Conservation (phyloP, 1,284 basidiomycete genomes). For the Entoloma clypeatum region DNA sequence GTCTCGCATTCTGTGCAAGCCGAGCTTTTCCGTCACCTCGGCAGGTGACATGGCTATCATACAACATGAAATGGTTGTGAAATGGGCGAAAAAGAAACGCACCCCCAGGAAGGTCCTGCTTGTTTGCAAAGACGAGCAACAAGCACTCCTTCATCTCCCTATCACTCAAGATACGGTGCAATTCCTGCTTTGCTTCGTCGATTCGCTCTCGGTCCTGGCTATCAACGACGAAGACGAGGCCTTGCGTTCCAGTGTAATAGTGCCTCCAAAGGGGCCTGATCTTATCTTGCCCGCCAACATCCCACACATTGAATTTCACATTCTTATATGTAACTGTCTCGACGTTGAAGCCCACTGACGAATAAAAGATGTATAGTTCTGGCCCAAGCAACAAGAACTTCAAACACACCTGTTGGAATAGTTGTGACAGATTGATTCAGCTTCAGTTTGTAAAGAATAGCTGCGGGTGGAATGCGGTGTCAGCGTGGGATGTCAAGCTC, state of each 20-base stretch:
- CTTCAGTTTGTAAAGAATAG: slow-evolving; percentile 99
- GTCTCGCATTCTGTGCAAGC: slow-evolving; percentile 93
- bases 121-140: slow-evolving; percentile 97
- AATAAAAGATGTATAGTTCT: slow-evolving; percentile 7
- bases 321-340: slow-evolving; percentile 99
- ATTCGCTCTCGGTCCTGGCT: slow-evolving; percentile 91
- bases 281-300: slow-evolving; percentile 99
- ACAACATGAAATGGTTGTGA: slow-evolving; percentile 9
- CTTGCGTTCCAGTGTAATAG: slow-evolving; percentile 98
- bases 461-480: slow-evolving; percentile 38
- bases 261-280: slow-evolving; percentile 98
- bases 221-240: slow-evolving; percentile 95
- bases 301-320: slow-evolving; percentile 99
- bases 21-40: slow-evolving; percentile 97
- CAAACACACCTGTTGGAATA: slow-evolving; percentile 86
- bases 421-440: slow-evolving; percentile 98
- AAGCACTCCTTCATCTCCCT: slow-evolving; percentile 98
- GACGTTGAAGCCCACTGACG: slow-evolving; percentile 92
- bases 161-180: slow-evolving; percentile 96
- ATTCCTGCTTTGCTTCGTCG: slow-evolving; percentile 94
- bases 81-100: slow-evolving; percentile 22
- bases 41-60: slow-evolving; percentile 92
- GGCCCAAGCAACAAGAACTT: slow-evolving; percentile 9
- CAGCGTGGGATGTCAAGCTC: slow-evolving; percentile 3
- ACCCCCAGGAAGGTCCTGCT: slow-evolving; percentile 98